A percentile compares a stretch with the other conserved stretches of the same genome.
These are phyloP conservation scores for Xylaria sp. DNA, from an alignment of 2,329 filamentous ascomycete genomes.

Conservation along the genomic window DNA sequence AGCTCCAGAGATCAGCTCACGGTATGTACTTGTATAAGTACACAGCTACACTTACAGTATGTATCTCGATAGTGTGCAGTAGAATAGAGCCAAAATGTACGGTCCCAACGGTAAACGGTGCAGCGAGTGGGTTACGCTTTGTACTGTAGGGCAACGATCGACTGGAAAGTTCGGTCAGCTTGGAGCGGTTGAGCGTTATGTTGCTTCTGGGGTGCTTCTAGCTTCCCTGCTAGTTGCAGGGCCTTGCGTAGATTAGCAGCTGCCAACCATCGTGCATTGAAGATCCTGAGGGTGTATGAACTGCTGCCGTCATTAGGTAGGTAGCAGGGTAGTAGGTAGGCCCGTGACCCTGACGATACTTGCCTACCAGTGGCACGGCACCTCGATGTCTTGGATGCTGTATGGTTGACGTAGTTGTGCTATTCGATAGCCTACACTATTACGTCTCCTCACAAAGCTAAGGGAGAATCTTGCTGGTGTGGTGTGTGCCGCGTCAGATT, in stretches of 20 bases:
- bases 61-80: background rate
- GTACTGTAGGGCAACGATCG: constrained; percentile 24
- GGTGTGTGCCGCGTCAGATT: background rate
- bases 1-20: background rate
- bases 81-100: background rate
- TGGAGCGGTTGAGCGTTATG: constrained; percentile 21
- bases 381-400: background rate
- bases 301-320: constrained; percentile 1
- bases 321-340: background rate
- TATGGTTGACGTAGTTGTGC: background rate
- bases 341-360: background rate
- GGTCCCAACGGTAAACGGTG: constrained; percentile 27
- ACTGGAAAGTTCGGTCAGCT: constrained; percentile 4
- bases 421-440: background rate
- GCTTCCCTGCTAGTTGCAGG: constrained; percentile 31
- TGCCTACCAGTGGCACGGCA: background rate
- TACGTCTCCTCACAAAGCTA: background rate
- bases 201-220: constrained; percentile 36
- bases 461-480: constrained; percentile 17
- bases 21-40: background rate
- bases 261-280: constrained; percentile 31
- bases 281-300: constrained; percentile 17
- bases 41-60: background rate
- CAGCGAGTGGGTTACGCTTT: constrained; percentile 3
- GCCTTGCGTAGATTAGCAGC: constrained; percentile 20